Evolutionary conservation across 495 filamentous ascomycete genomes (phyloP), one percentile per base, ranked within the genome.

Genomic region (Xylona heveae): DNA sequence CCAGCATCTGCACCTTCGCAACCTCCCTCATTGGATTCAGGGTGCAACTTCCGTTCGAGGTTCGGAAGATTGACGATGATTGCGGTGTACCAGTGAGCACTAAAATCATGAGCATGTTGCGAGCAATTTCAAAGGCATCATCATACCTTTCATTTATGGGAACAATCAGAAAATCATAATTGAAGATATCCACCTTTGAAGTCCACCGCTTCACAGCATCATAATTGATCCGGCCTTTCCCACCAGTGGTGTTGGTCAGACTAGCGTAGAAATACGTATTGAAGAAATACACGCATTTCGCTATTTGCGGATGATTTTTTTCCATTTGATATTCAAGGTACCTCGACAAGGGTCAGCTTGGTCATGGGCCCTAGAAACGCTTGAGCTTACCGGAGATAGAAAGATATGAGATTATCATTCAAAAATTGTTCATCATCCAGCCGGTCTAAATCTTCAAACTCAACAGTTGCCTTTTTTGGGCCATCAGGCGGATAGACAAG

Each of bases 181-280:
- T 64, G 44, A 95, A 79, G 8, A 95, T 49, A 45, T 97, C 78
- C 2, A 88, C 69, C 41, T 69, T 79, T 5, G 78, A 55, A 0
- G 90, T 95, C 88, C 88, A 97, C 34, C 71, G 71, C 46, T 81
- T 63, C 20, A 97, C 81, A 10, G 69, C 75, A 16, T 71, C 63
- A 44, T 85, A 85, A 40, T 85, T 81, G 47, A 82, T 73, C 0
- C 53, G 57, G 35, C 54, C 60, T 34, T 54, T 56, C 20, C 66
- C 74, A 10, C 57, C 55, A 9, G 59, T 54, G 17, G 53, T 59
- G 18, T 57, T 70, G 3, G 64, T 69, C 20, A 97, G 62, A 4
- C 71, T 71, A 16, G 67, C 66, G 42, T 78, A 93, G 53, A 97
- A 95, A 49, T 79, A 93, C 3, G 78, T 82, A 43, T 90, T 94